Percentiles rank a stretch among this genome's conserved stretches.
phyloP scores from a whole-genome alignment of 129 eudicot genomes.

The Scalesia atractyloides region DNA sequence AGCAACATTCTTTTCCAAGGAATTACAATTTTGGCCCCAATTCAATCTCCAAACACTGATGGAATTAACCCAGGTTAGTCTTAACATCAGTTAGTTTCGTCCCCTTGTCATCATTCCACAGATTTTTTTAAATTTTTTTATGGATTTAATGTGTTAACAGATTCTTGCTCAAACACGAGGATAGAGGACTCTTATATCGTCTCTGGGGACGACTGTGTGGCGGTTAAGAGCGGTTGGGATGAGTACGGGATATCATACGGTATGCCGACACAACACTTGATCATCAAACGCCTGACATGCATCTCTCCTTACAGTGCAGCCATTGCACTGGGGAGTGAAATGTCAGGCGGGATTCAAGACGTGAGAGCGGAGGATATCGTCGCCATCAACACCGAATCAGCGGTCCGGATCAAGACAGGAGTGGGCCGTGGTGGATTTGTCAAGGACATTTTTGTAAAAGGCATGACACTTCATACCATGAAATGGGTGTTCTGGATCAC shows the following conservation, averaged over 20 bases:
- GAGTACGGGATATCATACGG: slow-evolving; percentile 69
- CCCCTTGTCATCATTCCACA: neutral
- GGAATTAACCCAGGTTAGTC: slow-evolving; percentile 86
- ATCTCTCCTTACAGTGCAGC: slow-evolving; percentile 85
- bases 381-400: slow-evolving; percentile 75
- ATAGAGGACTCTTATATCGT: slow-evolving; percentile 65
- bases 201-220: slow-evolving; percentile 59
- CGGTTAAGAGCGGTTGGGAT: slow-evolving; percentile 84
- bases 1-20: slow-evolving; percentile 79
- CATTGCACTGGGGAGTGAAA: slow-evolving; percentile 81
- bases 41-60: slow-evolving; percentile 74
- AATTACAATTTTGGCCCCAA: slow-evolving; percentile 80
- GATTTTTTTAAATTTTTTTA: too few relatives aligned
- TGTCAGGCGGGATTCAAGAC: slow-evolving; percentile 83
- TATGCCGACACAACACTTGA: slow-evolving; percentile 64
- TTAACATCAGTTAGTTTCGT: neutral
- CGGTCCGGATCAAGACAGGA: slow-evolving; percentile 72
- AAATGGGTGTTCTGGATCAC: slow-evolving; percentile 91
- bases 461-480: slow-evolving; percentile 82
- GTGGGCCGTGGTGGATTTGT: slow-evolving; percentile 80
- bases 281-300: slow-evolving; percentile 65
- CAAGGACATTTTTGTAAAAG: slow-evolving; percentile 69
- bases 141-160: slow-evolving; percentile 35
- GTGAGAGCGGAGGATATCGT: slow-evolving; percentile 66
- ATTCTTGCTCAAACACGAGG: slow-evolving; percentile 77